phyloP scores from a whole-genome alignment of 148 eudicot species.

The Amaranthus palmeri region DNA sequence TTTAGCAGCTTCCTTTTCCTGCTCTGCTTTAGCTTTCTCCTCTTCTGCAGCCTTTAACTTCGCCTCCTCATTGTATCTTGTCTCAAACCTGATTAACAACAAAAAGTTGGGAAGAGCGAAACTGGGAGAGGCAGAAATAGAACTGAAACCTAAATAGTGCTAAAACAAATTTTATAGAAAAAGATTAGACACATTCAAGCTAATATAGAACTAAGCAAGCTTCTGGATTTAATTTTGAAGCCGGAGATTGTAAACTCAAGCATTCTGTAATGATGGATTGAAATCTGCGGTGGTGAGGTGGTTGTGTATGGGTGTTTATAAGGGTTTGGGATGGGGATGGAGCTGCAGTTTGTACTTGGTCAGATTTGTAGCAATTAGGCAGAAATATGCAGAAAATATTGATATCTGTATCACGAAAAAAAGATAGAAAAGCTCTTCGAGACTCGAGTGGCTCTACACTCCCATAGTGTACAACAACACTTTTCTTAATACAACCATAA shows the following conservation, averaged over 20 bases:
- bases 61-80: slow-evolving; percentile 55
- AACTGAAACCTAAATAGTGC: slow-evolving; percentile 1
- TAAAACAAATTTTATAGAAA: not conserved
- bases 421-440: too few relatives aligned
- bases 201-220: not conserved
- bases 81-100: slow-evolving; percentile 58
- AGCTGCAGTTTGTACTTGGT: too few relatives aligned
- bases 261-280: not conserved
- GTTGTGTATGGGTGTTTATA: too few relatives aligned
- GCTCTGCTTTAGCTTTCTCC: slow-evolving; percentile 44
- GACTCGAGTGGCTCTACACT: too few relatives aligned
- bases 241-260: not conserved
- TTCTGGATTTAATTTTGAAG: not conserved
- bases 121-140: not conserved
- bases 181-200: not conserved
- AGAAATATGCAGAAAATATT: too few relatives aligned
- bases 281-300: too few relatives aligned
- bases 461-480: too few relatives aligned
- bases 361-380: too few relatives aligned
- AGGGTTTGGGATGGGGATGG: too few relatives aligned
- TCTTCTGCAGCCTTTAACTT: slow-evolving; percentile 54
- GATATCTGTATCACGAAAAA: too few relatives aligned
- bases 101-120: slow-evolving; percentile 8
- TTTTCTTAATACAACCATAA: too few relatives aligned
- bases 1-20: slow-evolving; percentile 41